A percentile compares a stretch with the other conserved stretches of the same genome.
Evolutionary conservation across 2,329 filamentous ascomycete genomes (phyloP).

Genomic region (Arthroderma sp.): DNA sequence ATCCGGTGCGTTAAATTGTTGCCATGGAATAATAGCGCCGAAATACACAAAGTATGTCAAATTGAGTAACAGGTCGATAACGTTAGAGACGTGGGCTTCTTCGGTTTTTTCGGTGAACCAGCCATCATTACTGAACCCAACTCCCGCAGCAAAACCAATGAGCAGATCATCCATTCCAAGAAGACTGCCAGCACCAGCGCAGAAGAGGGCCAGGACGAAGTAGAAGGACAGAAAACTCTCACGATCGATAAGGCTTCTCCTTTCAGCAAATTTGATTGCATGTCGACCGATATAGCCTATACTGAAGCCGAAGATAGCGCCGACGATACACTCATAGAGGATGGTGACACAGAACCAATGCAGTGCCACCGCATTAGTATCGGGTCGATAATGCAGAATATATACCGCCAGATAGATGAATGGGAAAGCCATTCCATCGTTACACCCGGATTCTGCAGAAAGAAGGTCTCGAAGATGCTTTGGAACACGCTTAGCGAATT

Average conservation of each 20-base stretch:
- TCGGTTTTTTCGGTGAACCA: constrained; percentile 99
- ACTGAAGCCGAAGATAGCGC: constrained; percentile 72
- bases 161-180: constrained; percentile 87
- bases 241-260: constrained; percentile 73
- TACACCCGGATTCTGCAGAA: constrained; percentile 94
- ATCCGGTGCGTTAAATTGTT: constrained; percentile 63
- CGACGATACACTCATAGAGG: constrained; percentile 91
- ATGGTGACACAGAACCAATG: constrained; percentile 86
- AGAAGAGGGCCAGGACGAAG: constrained; percentile 91
- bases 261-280: constrained; percentile 76
- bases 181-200: constrained; percentile 81
- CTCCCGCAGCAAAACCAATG: constrained; percentile 85
- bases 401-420: constrained; percentile 91
- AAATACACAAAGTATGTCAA: constrained; percentile 97
- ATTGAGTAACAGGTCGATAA: constrained; percentile 94
- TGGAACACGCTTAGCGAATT: constrained; percentile 92
- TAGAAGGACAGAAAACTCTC: constrained; percentile 99
- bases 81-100: constrained; percentile 96
- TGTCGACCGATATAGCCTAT: constrained; percentile 85
- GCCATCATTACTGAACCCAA: constrained; percentile 98
- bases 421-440: constrained; percentile 98
- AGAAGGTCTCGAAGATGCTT: constrained; percentile 93
- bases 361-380: constrained; percentile 55
- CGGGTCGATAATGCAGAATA: constrained; percentile 65
- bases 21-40: constrained; percentile 93